Conservation (phyloP, 345 rosid genomes). For the Pelargonium nanum region DNA sequence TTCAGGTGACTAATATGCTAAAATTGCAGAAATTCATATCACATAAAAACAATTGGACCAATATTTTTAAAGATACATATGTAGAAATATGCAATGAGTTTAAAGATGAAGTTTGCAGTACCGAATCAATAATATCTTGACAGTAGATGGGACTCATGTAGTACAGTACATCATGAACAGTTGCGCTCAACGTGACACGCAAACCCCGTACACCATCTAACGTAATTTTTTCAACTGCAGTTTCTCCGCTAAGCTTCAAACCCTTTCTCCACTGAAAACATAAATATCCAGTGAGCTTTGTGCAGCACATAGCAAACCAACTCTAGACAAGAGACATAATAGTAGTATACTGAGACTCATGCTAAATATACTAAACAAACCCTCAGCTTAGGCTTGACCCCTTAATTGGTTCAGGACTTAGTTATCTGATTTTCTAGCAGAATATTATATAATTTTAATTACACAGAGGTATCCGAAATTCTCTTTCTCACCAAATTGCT, state of each 20-base stretch:
- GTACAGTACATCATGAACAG: slow-evolving; percentile 91
- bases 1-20: not conserved
- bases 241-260: slow-evolving; percentile 89
- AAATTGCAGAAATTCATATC: no score
- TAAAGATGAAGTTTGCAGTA: slow-evolving; percentile 19
- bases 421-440: no score
- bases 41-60: not conserved
- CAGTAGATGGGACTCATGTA: slow-evolving; percentile 98
- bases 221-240: slow-evolving; percentile 89
- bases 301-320: not conserved
- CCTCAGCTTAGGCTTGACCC: no score
- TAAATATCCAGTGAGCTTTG: not conserved
- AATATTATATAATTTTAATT: no score
- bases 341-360: no score
- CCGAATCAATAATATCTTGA: slow-evolving; percentile 90
- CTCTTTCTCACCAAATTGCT: no score
- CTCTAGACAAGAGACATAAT: not conserved
- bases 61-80: not conserved
- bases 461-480: no score
- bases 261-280: slow-evolving; percentile 90
- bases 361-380: no score
- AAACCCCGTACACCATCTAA: slow-evolving; percentile 89
- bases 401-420: no score
- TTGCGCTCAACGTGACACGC: slow-evolving; percentile 82
- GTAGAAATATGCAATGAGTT: not conserved